Evolutionary conservation across 441 rosid species (phyloP), one percentile per base, ranked within the genome.

Genomic region (Geranium incanum): DNA sequence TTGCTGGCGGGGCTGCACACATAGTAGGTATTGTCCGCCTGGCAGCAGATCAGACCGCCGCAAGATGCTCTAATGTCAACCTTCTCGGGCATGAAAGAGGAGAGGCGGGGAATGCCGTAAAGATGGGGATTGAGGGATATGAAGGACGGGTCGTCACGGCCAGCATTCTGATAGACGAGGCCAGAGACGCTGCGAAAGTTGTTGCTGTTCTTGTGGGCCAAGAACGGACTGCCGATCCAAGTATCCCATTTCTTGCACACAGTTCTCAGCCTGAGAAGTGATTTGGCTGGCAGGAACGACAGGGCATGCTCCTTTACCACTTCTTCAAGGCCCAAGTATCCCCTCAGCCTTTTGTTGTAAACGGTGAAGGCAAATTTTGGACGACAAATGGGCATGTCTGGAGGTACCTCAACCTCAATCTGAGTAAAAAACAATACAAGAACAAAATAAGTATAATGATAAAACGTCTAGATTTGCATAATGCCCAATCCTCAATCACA

Each of bases 41-140:
- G 80, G 77, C 84, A 83, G 75, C 86, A 80, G 5, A 83, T 74
- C 62, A 85, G 72, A 7, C 86, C 88, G 41, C 78, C 77, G 77
- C 79, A 75, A 5, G 81, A 72, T 70, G 77, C 43, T 76, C 80
- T 67, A 48, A 83, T 68, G 2, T 59, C 68, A 52, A 81, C 75
- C 5, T 0, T 28, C 52, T 74, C 79, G 1, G 88, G 88, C 60
- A 85, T 69, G 78, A 85, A 85, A 1, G 83, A 68, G 67, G 75
- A 74, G 39, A 81, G 78, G 13, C 65, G 64, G 4, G 83, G 81
- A 67, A 85, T 36, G 57, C 86, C 81, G 55, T 69, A 83, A 33
- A 84, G 63, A 16, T 0, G 0, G 36, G 3, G 71, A 1, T 52
- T 36, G 41, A 69, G 65, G 7, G 65, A 60, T 8, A 69, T 69